Percentiles rank a stretch among this genome's conserved stretches.
These are phyloP conservation scores for Talaromyces piceae DNA, from an alignment of 2,329 filamentous ascomycete genomes.

Conservation along the genomic window DNA sequence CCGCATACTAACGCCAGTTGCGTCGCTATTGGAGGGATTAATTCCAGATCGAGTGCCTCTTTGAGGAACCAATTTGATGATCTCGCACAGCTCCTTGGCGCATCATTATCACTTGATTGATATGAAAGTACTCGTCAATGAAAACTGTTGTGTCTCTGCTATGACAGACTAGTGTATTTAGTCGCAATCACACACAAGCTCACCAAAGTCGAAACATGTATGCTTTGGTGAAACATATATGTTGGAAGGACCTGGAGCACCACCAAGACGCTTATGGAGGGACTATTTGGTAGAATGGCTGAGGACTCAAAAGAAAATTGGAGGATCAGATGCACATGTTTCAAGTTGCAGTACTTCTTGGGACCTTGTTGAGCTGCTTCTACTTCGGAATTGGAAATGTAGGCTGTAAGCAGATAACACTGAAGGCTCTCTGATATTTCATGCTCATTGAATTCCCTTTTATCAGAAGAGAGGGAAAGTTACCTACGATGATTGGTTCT, in stretches of 20 bases:
- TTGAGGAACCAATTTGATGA: constrained; percentile 11
- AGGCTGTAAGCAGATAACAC: background rate
- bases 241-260: background rate
- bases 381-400: constrained; percentile 20
- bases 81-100: constrained; percentile 11
- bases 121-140: constrained; percentile 16
- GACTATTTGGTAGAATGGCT: background rate
- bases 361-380: constrained; percentile 21
- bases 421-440: background rate
- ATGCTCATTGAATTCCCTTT: background rate
- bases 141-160: constrained; percentile 15
- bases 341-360: constrained; percentile 19
- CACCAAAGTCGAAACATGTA: background rate
- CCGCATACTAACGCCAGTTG: constrained; percentile 17
- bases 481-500: background rate
- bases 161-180: constrained; percentile 19
- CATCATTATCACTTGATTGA: constrained; percentile 21
- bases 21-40: constrained; percentile 15
- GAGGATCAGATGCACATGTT: constrained; percentile 25
- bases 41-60: constrained; percentile 9
- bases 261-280: background rate
- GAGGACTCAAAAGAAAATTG: background rate
- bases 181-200: constrained; percentile 18
- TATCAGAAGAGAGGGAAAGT: background rate
- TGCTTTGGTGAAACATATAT: background rate